Percentiles rank a stretch among this genome's conserved stretches.
These are phyloP conservation scores for Paracorniculantispora psalliotae DNA, from an alignment of 2,329 filamentous ascomycete genomes.

Conservation along the genomic window DNA sequence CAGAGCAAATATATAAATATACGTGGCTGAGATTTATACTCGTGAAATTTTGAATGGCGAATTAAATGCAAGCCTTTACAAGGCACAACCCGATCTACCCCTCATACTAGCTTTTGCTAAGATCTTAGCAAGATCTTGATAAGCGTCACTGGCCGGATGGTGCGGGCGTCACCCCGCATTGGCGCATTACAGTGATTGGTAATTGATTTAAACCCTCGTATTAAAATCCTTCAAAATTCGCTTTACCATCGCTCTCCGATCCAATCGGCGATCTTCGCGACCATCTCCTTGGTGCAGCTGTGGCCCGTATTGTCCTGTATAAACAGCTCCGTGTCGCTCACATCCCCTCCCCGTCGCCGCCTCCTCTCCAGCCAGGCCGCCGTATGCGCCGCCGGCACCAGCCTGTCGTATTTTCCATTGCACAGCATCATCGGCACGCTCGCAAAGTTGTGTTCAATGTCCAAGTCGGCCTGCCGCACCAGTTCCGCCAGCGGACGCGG, in stretches of 20 bases:
- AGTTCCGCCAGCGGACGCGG: not conserved
- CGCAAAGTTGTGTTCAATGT: not conserved
- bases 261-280: constrained; percentile 1
- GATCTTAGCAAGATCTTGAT: constrained; percentile 8
- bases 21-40: no score
- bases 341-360: not conserved
- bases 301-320: constrained; percentile 8
- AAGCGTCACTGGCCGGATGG: not conserved
- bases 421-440: constrained; percentile 5
- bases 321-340: constrained; percentile 2
- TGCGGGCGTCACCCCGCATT: not conserved
- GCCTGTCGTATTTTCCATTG: constrained; percentile 3
- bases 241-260: not conserved
- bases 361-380: not conserved
- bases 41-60: not conserved
- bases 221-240: not conserved
- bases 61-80: not conserved
- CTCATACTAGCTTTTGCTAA: not conserved
- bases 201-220: not conserved
- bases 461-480: not conserved
- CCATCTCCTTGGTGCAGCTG: constrained; percentile 11
- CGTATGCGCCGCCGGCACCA: not conserved
- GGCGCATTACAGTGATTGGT: not conserved
- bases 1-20: no score
- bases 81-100: not conserved